Evolutionary conservation across 768 basidiomycete genomes (phyloP), one percentile per base, ranked within the genome.

Genomic region (Xerocomus spinulosus): DNA sequence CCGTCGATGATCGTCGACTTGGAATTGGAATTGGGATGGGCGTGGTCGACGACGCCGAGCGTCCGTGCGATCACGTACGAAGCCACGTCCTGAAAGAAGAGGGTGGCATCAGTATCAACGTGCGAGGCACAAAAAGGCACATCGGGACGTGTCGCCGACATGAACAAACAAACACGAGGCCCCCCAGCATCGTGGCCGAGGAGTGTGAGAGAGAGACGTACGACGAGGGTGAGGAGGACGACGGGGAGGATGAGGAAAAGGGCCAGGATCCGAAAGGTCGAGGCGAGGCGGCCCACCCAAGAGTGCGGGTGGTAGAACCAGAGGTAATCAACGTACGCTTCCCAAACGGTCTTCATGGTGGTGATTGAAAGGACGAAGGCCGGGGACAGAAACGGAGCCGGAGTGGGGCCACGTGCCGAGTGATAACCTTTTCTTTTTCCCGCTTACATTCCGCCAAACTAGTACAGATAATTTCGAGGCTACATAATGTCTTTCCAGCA

Each of bases 61-160:
- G 87, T 90, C 49, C 88, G 82, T 12, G 85, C 89, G 60, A 92
- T 86, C 48, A 82, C 80, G 57, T 91, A 92, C 17, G 89, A 87
- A 3, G 80, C 73, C 46, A 91, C 80, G 63, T 92, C 88, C 88
- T 91, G 30, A 17, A 23, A 10, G 36, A 3, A 4, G 12, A 25
- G 4, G 21, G 14, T 14, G 24, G 26, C n/a, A n/a, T n/a, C n/a
- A n/a, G n/a, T n/a, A n/a, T n/a, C n/a, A n/a, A n/a, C 40, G 25
- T 14, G 10, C 7, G 10, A 20, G 29, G 30, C 18, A 37, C 10
- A 15, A 21, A 14, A 38, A 13, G 55, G 47, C 44, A 46, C 28
- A 12, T 47, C 44, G 58, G 51, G 33, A 32, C 49, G 58, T 12
- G 20, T 38, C 32, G 30, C 57, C 58, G 58, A 43, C 38, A 56